These are phyloP conservation scores for Micractinium sp. DNA, from an alignment of 139 green algal genomes.

Conservation along the genomic window DNA sequence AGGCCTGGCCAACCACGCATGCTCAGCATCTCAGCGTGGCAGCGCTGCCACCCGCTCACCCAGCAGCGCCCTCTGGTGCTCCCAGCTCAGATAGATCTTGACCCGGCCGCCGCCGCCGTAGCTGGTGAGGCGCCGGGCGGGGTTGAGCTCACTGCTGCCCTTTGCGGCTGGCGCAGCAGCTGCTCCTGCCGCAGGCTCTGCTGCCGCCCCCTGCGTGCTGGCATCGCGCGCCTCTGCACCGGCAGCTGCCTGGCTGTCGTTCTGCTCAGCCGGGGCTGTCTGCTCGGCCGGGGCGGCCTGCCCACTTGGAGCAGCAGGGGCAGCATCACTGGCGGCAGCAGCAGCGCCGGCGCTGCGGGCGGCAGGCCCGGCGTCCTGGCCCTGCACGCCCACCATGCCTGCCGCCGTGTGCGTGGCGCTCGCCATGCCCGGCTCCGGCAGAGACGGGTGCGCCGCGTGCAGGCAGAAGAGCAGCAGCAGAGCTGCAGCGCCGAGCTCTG, in stretches of 20 bases:
- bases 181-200: background rate
- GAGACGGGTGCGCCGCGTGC: slow-evolving; percentile 35
- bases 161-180: background rate
- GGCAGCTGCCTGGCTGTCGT: background rate
- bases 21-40: background rate
- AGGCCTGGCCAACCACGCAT: too few relatives aligned
- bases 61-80: slow-evolving; percentile 35
- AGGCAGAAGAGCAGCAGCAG: slow-evolving; percentile 43
- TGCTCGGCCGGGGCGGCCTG: too few relatives aligned
- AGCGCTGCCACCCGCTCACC: background rate
- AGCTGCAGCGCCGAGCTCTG: slow-evolving; percentile 12
- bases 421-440: background rate
- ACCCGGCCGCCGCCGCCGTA: background rate
- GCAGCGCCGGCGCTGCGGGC: background rate
- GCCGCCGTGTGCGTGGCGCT: background rate
- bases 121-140: background rate
- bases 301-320: background rate
- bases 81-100: slow-evolving; percentile 29
- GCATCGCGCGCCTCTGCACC: background rate
- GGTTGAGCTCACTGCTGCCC: background rate
- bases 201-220: too few relatives aligned
- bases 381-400: background rate
- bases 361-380: background rate
- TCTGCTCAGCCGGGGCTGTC: background rate
- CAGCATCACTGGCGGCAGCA: background rate